Conservation (phyloP, 148 eudicot genomes). For the Rhododendron simsii region DNA sequence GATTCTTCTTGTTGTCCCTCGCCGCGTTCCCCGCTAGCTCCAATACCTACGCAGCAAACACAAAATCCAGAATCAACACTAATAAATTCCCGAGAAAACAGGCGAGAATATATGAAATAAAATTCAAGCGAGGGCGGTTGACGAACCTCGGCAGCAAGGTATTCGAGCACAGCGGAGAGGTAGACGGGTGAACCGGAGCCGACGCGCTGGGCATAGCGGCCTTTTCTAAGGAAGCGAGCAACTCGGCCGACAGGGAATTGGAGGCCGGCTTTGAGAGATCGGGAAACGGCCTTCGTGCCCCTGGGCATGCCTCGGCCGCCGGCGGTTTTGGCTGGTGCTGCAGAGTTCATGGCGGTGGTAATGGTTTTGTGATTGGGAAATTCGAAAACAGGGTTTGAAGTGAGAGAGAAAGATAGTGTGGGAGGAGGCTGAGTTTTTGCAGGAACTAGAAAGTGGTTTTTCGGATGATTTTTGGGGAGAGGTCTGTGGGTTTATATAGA, state of each 20-base stretch:
- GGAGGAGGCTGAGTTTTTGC: too few relatives aligned
- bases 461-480: neutral
- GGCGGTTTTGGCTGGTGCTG: conserved; percentile 9
- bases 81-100: too few relatives aligned
- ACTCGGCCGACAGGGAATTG: conserved; percentile 47
- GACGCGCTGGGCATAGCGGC: conserved; percentile 41
- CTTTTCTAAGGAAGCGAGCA: conserved; percentile 37
- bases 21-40: conserved; percentile 51
- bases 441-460: neutral
- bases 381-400: neutral
- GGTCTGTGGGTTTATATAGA: neutral
- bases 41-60: conserved; percentile 21
- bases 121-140: neutral
- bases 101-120: too few relatives aligned
- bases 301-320: conserved; percentile 29
- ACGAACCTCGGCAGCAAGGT: conserved; percentile 41
- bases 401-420: neutral
- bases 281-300: conserved; percentile 24
- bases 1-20: conserved; percentile 40
- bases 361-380: neutral
- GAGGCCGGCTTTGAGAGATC: conserved; percentile 39
- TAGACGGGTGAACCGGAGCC: conserved; percentile 48
- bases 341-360: conserved; percentile 5
- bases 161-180: conserved; percentile 45
- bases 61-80: too few relatives aligned